Conservation (phyloP, 192 early-diverging fungal genomes). For the Diversispora epigaea region DNA sequence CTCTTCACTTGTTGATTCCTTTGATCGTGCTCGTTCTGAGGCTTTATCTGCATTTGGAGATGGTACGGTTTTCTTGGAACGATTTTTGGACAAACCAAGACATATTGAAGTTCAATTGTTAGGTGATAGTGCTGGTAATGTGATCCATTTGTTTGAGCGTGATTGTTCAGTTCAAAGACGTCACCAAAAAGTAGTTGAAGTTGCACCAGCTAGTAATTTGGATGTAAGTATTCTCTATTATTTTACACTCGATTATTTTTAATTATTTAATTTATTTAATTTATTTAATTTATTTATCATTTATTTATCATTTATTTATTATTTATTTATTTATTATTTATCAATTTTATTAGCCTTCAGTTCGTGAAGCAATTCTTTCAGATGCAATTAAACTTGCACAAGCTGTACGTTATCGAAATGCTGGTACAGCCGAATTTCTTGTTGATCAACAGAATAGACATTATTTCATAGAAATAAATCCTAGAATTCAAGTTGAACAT, state of each 20-base stretch:
- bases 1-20: conserved; percentile 70
- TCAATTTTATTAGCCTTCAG: conserved; percentile 34
- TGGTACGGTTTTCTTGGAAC: conserved; percentile 92
- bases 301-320: neutral
- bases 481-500: conserved; percentile 98
- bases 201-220: conserved; percentile 81
- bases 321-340: neutral
- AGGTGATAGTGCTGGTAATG: conserved; percentile 81
- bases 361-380: conserved; percentile 76
- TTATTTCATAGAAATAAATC: conserved; percentile 99
- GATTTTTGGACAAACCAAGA: conserved; percentile 85
- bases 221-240: conserved; percentile 31
- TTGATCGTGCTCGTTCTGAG: conserved; percentile 84
- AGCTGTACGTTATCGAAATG: conserved; percentile 87
- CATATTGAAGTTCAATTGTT: conserved; percentile 98
- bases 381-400: conserved; percentile 93
- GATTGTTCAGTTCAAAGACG: conserved; percentile 98
- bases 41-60: conserved; percentile 94
- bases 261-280: conserved; percentile 75
- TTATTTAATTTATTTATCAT: neutral
- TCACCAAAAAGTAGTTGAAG: conserved; percentile 96
- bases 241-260: conserved; percentile 40
- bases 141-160: conserved; percentile 89
- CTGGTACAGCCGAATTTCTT: conserved; percentile 97
- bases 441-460: conserved; percentile 82